Base-by-base conservation (phyloP, 768 basidiomycete species). In the Termitomyces sp. region DNA sequence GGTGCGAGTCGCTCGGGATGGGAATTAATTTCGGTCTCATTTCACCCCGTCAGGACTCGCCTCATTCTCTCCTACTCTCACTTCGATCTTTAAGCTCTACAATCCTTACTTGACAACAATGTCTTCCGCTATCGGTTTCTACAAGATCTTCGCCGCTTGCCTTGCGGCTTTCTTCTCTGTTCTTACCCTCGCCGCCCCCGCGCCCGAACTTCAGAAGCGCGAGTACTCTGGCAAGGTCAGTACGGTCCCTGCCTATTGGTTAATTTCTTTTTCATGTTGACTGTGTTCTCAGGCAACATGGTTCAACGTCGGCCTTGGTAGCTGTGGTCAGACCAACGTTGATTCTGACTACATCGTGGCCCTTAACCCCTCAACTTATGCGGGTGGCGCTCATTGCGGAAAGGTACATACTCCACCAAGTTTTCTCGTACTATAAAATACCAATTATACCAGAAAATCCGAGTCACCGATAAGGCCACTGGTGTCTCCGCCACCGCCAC, bases 271-370 rank as follows among this genome's bases (percentile, higher is more conserved):
- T 23, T 19, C 34, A 54, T 17, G 19, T 48, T 27, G 31, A 47
- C 9, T 12, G 14, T 34, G 27, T 29, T 7, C 5, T 17, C 32
- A 65, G 64, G 64, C 63, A 7, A 65, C 64, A 8, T 66, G 57
- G 37, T 66, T 65, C 42, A 34, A 61, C n/a, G 66, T 68, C 42
- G 66, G 66, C 46, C 60, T 68, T 25, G 66, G 66, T 40, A 62
- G 56, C 53, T 68, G 66, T 43, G 65, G 65, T 17, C 19, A 62
- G 50, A 60, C 59, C 8, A 68, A 65, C 41, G 56, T 62, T 21
- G 56, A 66, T 40, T 57, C 47, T 54, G 66, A 68, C 62, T 62
- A 58, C 40, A 65, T 68, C 34, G 66, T 68, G n/a, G 66, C 65
- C 14, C 62, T 68, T 19, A 62, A 54, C 25, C 61, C 62, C 23